These are phyloP conservation scores for Cubamyces lactineus DNA, from an alignment of 768 basidiomycete genomes.

Conservation along the genomic window DNA sequence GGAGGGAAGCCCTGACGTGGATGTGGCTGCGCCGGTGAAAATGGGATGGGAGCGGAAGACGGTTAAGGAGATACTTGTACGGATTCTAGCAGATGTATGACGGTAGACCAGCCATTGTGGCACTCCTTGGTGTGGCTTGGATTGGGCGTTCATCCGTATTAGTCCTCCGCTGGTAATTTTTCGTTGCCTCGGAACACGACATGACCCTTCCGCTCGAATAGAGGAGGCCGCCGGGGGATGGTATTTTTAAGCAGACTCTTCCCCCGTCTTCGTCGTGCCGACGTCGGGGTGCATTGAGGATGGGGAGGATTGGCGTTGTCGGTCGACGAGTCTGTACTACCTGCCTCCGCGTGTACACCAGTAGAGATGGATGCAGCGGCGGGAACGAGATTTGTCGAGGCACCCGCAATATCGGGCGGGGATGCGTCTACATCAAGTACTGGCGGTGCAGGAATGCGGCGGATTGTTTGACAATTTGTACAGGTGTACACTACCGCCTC, in stretches of 20 bases:
- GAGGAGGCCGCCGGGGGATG: slow-evolving; percentile 50
- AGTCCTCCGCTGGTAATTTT: slow-evolving; percentile 21
- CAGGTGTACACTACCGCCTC: slow-evolving; percentile 65
- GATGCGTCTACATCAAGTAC: slow-evolving; percentile 28
- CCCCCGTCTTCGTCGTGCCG: slow-evolving; percentile 25
- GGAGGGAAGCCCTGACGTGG: slow-evolving; percentile 4
- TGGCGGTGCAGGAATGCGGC: slow-evolving; percentile 71
- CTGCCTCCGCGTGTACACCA: not conserved
- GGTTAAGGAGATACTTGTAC: slow-evolving; percentile 68
- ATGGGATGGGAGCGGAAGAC: slow-evolving; percentile 48
- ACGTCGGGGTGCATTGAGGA: not conserved
- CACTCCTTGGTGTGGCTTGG: too few species aligned
- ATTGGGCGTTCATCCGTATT: not conserved
- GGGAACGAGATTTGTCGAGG: not conserved
- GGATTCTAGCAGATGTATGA: slow-evolving; percentile 56
- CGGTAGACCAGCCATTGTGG: not conserved
- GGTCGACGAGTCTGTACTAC: slow-evolving; percentile 12
- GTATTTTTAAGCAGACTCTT: not conserved
- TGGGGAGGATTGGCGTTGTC: slow-evolving; percentile 4
- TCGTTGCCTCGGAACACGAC: slow-evolving; percentile 69
- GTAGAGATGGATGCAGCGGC: not conserved
- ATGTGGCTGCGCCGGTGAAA: slow-evolving; percentile 3
- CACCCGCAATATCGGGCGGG: not conserved
- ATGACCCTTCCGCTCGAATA: slow-evolving; percentile 69
- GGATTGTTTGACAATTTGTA: slow-evolving; percentile 54